phyloP scores from a whole-genome alignment of 1,284 basidiomycete genomes.

The Irpex sp. region DNA sequence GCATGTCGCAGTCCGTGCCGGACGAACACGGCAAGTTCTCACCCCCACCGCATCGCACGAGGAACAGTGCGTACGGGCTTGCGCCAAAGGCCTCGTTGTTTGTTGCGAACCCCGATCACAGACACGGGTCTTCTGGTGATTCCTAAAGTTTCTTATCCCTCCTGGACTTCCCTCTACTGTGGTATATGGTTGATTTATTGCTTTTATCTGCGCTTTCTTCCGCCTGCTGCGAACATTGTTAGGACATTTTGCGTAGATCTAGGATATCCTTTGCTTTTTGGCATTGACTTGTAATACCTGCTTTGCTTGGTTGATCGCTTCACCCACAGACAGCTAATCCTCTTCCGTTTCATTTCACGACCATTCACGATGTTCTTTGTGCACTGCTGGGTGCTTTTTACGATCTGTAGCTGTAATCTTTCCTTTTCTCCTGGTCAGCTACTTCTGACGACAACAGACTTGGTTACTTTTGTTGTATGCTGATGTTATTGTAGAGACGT shows the following conservation, averaged over 20 bases:
- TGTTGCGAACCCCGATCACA: conserved; percentile 56
- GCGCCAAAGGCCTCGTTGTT: conserved; percentile 54
- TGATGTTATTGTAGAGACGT: background rate
- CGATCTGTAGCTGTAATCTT: conserved; percentile 3
- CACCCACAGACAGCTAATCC: background rate
- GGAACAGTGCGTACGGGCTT: conserved; percentile 43
- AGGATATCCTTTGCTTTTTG: background rate
- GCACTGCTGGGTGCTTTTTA: background rate
- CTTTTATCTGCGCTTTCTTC: too few species aligned
- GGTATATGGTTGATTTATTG: too few species aligned
- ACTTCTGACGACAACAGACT: conserved; percentile 5
- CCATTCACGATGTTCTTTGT: conserved; percentile 8
- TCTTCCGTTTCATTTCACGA: conserved; percentile 4
- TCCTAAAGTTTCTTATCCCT: background rate
- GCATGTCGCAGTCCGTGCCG: conserved; percentile 33
- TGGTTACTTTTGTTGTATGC: conserved; percentile 5
- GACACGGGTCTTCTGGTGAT: conserved; percentile 7
- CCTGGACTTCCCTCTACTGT: background rate
- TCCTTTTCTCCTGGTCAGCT: conserved; percentile 4
- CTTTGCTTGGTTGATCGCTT: conserved; percentile 1
- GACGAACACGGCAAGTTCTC: conserved; percentile 4
- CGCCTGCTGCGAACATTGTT: background rate
- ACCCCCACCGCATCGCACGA: conserved; percentile 29
- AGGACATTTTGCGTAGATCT: background rate
- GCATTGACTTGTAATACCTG: background rate